These are phyloP conservation scores for Trapa bicornis DNA, from an alignment of 345 rosid genomes.

Conservation along the genomic window DNA sequence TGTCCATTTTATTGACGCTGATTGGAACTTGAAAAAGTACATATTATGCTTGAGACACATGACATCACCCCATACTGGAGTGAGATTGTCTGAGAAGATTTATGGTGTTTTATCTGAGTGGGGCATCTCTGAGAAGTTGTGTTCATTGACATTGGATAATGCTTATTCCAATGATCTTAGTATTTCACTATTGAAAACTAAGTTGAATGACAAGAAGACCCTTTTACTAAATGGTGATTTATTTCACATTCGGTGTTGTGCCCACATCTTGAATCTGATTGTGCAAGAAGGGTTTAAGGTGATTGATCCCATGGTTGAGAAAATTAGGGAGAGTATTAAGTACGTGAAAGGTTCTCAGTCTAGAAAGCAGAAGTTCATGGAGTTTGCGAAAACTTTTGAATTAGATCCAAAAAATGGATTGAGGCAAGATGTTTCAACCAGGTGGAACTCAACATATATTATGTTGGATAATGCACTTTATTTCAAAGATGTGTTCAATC, in stretches of 20 bases:
- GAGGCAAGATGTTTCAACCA: not conserved
- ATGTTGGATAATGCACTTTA: not conserved
- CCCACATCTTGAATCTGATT: not conserved
- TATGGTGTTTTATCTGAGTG: not conserved
- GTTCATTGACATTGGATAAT: not conserved
- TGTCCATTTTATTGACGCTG: not conserved
- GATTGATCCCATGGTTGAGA: not conserved
- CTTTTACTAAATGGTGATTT: not conserved
- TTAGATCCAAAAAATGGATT: not conserved
- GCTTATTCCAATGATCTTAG: not conserved
- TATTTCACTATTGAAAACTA: not conserved
- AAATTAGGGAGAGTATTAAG: not conserved
- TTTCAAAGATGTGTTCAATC: too few species aligned
- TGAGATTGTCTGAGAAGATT: not conserved
- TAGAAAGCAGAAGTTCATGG: not conserved
- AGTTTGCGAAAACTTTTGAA: not conserved
- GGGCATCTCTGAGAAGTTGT: not conserved
- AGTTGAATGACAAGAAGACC: not conserved
- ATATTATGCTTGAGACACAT: not conserved
- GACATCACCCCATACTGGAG: not conserved
- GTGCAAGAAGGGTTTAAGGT: not conserved
- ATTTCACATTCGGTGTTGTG: not conserved
- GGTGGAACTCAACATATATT: not conserved
- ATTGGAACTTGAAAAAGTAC: not conserved
- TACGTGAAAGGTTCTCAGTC: not conserved